Percentiles rank a stretch among this genome's conserved stretches.
Evolutionary conservation across 2,329 filamentous ascomycete genomes (phyloP).

Genomic region (Penicillium thymicola): DNA sequence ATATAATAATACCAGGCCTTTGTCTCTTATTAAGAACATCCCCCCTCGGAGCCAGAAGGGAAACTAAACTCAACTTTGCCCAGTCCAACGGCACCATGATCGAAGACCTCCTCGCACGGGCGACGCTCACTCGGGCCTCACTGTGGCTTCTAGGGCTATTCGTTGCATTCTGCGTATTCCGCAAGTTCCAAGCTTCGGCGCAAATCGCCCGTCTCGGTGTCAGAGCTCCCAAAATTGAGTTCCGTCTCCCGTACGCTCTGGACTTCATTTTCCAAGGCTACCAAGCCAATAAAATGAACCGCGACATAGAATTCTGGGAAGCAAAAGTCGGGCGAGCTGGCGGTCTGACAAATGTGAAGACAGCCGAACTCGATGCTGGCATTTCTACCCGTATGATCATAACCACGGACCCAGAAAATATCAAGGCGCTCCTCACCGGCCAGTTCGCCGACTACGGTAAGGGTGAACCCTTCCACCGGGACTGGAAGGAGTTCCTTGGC

Average conservation of each 20-base stretch:
- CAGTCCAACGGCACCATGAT: slow-evolving; percentile 39
- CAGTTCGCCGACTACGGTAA: slow-evolving; percentile 88
- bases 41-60: no score
- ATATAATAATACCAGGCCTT: not conserved
- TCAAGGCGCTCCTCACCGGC: slow-evolving; percentile 84
- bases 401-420: slow-evolving; percentile 81
- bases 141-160: slow-evolving; percentile 40
- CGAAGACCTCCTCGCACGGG: slow-evolving; percentile 46
- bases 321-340: slow-evolving; percentile 45
- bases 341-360: slow-evolving; percentile 23
- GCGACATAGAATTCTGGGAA: slow-evolving; percentile 62
- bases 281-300: slow-evolving; percentile 50
- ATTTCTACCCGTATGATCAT: slow-evolving; percentile 58
- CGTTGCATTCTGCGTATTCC: slow-evolving; percentile 36
- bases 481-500: slow-evolving; percentile 79
- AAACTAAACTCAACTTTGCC: not conserved
- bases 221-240: slow-evolving; percentile 33
- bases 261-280: slow-evolving; percentile 63
- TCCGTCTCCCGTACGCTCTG: slow-evolving; percentile 48
- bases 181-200: slow-evolving; percentile 28
- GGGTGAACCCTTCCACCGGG: slow-evolving; percentile 65
- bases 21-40: not conserved
- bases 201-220: slow-evolving; percentile 34
- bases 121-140: slow-evolving; percentile 44
- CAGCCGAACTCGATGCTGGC: slow-evolving; percentile 30